Percentiles rank a stretch among this genome's conserved stretches.
Conservation (phyloP, 805 yeast genomes). For the Candida sonorensis region DNA sequence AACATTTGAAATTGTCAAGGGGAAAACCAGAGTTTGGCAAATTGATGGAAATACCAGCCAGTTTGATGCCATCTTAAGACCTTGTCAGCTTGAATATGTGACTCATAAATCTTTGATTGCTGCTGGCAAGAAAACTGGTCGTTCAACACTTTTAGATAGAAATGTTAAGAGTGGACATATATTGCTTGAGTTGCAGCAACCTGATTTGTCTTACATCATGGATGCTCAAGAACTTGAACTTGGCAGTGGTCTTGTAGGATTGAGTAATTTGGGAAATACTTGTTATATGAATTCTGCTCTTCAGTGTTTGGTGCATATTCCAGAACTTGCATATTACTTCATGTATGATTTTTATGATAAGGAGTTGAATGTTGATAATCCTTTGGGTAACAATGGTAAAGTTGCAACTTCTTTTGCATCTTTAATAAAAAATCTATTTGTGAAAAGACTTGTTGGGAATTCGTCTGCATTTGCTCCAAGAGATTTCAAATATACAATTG, state of each 20-base stretch:
- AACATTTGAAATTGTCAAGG: slow-evolving; percentile 14
- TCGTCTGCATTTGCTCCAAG: slow-evolving; percentile 48
- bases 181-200: slow-evolving; percentile 22
- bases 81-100: too few relatives aligned
- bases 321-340: slow-evolving; percentile 76
- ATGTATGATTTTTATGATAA: slow-evolving; percentile 47
- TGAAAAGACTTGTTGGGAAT: slow-evolving; percentile 16
- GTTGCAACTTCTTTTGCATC: slow-evolving; percentile 72
- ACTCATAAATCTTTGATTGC: slow-evolving; percentile 16
- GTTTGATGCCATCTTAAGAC: slow-evolving; percentile 18
- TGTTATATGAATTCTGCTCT: slow-evolving; percentile 95
- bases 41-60: slow-evolving; percentile 14
- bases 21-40: slow-evolving; percentile 21
- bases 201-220: slow-evolving; percentile 19
- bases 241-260: slow-evolving; percentile 49
- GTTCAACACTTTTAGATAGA: slow-evolving; percentile 10
- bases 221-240: slow-evolving; percentile 16
- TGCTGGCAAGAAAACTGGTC: slow-evolving; percentile 15
- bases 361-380: slow-evolving; percentile 73
- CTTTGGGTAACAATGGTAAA: slow-evolving; percentile 79
- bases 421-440: slow-evolving; percentile 56
- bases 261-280: slow-evolving; percentile 77
- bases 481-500: slow-evolving; percentile 72
- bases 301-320: slow-evolving; percentile 82
- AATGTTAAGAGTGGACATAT: slow-evolving; percentile 15